Evolutionary conservation across 805 yeast species (phyloP).

Genomic region (Yarrowia sp.): DNA sequence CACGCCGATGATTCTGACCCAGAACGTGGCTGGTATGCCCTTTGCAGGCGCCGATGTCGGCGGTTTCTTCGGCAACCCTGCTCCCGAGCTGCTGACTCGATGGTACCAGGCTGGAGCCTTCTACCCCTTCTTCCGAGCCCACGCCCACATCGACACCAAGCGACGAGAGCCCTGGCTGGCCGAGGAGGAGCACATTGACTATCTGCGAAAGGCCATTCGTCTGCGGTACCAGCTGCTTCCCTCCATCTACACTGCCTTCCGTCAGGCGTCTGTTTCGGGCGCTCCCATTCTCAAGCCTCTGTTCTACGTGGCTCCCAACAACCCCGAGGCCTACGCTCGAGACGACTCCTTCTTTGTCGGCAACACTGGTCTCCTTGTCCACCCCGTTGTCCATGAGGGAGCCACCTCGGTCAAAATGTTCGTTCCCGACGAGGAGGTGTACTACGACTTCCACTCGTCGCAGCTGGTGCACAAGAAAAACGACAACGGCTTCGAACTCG

Average conservation of each 20-base stretch:
- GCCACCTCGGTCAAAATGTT: slow-evolving; percentile 54
- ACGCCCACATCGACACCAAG: slow-evolving; percentile 92
- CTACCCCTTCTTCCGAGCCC: slow-evolving; percentile 96
- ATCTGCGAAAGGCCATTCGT: slow-evolving; percentile 72
- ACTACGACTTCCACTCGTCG: slow-evolving; percentile 50
- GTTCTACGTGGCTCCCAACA: slow-evolving; percentile 49
- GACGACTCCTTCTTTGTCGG: slow-evolving; percentile 89
- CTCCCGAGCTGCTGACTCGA: slow-evolving; percentile 76
- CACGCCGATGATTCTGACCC: slow-evolving; percentile 85
- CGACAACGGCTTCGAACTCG: slow-evolving; percentile 42
- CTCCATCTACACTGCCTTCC: slow-evolving; percentile 77
- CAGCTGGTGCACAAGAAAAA: slow-evolving; percentile 21
- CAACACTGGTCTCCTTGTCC: slow-evolving; percentile 70
- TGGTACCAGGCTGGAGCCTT: slow-evolving; percentile 98
- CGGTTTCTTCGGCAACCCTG: slow-evolving; percentile 93
- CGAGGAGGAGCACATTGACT: slow-evolving; percentile 72
- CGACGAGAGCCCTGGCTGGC: slow-evolving; percentile 93
- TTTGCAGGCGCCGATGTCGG: slow-evolving; percentile 97
- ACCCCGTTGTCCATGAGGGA: slow-evolving; percentile 74
- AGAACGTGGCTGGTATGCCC: slow-evolving; percentile 84
- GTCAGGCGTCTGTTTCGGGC: slow-evolving; percentile 66
- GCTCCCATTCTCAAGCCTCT: slow-evolving; percentile 64
- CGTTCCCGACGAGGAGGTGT: slow-evolving; percentile 56
- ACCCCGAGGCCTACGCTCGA: slow-evolving; percentile 58
- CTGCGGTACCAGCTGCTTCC: slow-evolving; percentile 82